Evolutionary conservation across 1,284 basidiomycete genomes (phyloP), one percentile per base, ranked within the genome.

Genomic region (Boletus sp.): DNA sequence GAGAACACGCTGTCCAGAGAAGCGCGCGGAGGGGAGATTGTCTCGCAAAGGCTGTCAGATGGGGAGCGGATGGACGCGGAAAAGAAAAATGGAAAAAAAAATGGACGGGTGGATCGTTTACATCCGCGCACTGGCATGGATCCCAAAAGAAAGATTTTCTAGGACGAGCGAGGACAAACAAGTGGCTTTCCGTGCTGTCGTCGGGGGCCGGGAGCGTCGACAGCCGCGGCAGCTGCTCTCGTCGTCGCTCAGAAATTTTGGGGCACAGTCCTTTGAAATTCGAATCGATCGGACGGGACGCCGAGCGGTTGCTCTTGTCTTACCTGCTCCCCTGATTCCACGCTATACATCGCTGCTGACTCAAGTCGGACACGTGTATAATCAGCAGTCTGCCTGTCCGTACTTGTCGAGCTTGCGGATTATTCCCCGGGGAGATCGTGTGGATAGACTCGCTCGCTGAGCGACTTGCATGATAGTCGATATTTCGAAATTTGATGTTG

Each of bases 221-320:
- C 51, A 58, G 46, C 50, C 57, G 51, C 57, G 57, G 57, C 49
- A 50, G 38, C 37, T 51, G 51, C 41, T 44, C 41, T 59, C 44
- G 35, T 56, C 51, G 52, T 62, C 51, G 55, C 41, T 36, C 50
- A 27, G 46, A 46, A 64, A 65, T 38, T 54, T 62, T 62, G 49
- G 51, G 39, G 56, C 49, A n/a, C n/a, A 50, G 47, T 41, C 30
- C 50, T 66, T 64, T 65, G 54, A 68, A 68, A 68, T 67, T 64
- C 29, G 33, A 54, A 44, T 48, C 36, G 43, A 46, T 53, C 56
- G 39, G 43, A 49, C 39, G 46, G 35, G 25, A 32, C 26, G 36
- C 38, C 32, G 32, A 41, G 25, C 19, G 41, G 25, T 30, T n/a
- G 32, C 41, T 46, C 56, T 57, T 47, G 45, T 52, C 33, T n/a